Evolutionary conservation across 2,329 filamentous ascomycete genomes (phyloP), one percentile per base, ranked within the genome.

Genomic region (Aspergillus uvarum): DNA sequence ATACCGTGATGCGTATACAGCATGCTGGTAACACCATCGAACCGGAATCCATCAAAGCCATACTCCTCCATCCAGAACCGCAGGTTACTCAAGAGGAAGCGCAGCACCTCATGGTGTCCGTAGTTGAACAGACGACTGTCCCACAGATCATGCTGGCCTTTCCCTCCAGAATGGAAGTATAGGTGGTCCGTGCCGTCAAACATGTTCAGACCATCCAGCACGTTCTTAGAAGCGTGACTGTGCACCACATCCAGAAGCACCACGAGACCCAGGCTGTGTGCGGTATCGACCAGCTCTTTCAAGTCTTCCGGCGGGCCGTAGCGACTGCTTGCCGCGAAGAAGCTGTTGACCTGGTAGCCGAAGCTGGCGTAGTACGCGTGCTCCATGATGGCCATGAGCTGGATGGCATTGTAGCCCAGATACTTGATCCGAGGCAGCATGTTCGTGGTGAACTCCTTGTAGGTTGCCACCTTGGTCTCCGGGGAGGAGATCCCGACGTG

Each of bases 51-150:
- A 72, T 99, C 95, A 72, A 99, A 98, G 47, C 87, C 82, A 72
- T 97, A 99, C 78, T 97, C 93, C 59, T 98, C 94, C 93, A 99
- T 98, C 93, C 95, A 99, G 81, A 96, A 99, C 24, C 94, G 86
- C 59, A 99, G 79, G 74, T 99, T 99, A 76, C 93, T 97, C 26
- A 99, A 82, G 50, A 99, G 81, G 79, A 99, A 99, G n/a, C 95
- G 87, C 74, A 98, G 77, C 22, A 99, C 95, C 74, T 99, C 95
- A 70, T 98, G 92, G 70, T 87, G 87, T 31, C 93, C 94, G 73
- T 98, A 99, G 81, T 99, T 99, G 83, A 99, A 99, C 58, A 99
- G 80, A 61, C 95, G 87, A 76, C 92, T 96, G 74, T 98, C 95
- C 95, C 95, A 99, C 54, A 96, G 83, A 47, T 96, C 92, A 74